Evolutionary conservation across 495 filamentous ascomycete genomes (phyloP), one percentile per base, ranked within the genome.

Genomic region (Friedmanniomyces endolithicus): DNA sequence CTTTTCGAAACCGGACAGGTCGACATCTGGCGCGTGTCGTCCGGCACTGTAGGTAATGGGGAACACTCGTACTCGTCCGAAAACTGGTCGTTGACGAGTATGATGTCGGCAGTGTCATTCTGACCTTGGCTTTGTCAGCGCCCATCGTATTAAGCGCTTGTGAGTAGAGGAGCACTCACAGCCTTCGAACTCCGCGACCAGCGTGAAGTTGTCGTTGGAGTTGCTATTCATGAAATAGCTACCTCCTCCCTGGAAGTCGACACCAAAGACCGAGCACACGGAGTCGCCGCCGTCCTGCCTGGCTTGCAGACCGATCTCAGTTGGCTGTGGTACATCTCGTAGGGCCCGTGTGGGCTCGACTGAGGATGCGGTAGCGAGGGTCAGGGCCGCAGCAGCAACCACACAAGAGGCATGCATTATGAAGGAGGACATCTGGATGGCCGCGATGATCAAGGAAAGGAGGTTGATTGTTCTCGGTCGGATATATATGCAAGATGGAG

Each of bases 321-420:
- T 66, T 65, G 16, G 45, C 60, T 33, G 58, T 68, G 37, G 37
- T n/a, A n/a, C n/a, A n/a, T n/a, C n/a, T n/a, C n/a, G n/a, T 14
- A 19, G 37, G 12, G 12, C 14, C 3, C 6, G 37, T 19, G 16
- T 41, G 12, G 17, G 37, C 37, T n/a, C 37, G 2, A 19, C 37
- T 41, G 37, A 4, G 17, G 12, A n/a, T 14, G 37, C 37, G 16
- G 33, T 35, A 16, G 33, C 33, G 33, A 35, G 8, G 8, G 33
- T 16, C 33, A 35, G 33, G 33, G 16, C 33, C 33, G 33, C 33
- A 35, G 8, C 8, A 16, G 33, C 33, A 8, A 35, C 16, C 33
- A 35, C 16, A 8, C 8, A 35, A 8, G 8, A 16, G 33, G 33
- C 16, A 35, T 16, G 33, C 33, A 35, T 35, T n/a, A n/a, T n/a